Conservation (phyloP, 2,329 filamentous ascomycete genomes). For the Trichoderma gracile region DNA sequence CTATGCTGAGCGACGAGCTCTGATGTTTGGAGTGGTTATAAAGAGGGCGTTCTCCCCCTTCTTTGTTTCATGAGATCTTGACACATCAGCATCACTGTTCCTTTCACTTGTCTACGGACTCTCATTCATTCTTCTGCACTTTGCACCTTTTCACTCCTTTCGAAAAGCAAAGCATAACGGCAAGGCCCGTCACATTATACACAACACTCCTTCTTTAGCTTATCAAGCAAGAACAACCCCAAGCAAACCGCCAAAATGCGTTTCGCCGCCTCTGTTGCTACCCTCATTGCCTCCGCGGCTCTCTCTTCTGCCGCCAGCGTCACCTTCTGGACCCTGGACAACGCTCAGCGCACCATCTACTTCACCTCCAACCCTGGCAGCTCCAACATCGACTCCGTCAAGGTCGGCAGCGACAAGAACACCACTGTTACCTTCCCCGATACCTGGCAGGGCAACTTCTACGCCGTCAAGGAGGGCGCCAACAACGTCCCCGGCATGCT, state of each 20-base stretch:
- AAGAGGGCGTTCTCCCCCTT: constrained; percentile 8
- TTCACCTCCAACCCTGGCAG: constrained; percentile 50
- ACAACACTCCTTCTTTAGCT: constrained; percentile 22
- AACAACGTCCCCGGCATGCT: constrained; percentile 51
- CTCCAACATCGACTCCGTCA: constrained; percentile 41
- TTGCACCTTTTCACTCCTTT: constrained; percentile 24
- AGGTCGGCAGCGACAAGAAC: constrained; percentile 42
- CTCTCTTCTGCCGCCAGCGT: constrained; percentile 51
- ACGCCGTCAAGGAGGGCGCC: constrained; percentile 49
- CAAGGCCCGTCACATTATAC: constrained; percentile 22
- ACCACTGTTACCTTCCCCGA: constrained; percentile 47
- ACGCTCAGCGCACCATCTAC: constrained; percentile 49
- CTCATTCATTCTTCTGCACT: constrained; percentile 22
- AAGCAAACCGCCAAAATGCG: constrained; percentile 51
- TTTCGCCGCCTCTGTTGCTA: constrained; percentile 50
- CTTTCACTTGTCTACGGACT: constrained; percentile 24
- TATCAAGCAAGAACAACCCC: constrained; percentile 22
- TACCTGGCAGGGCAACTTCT: constrained; percentile 53
- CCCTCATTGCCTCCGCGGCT: constrained; percentile 46
- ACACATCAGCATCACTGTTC: constrained; percentile 22
- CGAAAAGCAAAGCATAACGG: constrained; percentile 24
- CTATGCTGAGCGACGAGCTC: background rate
- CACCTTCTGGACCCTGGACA: constrained; percentile 61
- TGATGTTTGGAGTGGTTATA: constrained; percentile 17
- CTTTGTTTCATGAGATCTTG: background rate